Base-by-base conservation (phyloP, 2,329 filamentous ascomycete genomes). In the Fusarium abutilonis region DNA sequence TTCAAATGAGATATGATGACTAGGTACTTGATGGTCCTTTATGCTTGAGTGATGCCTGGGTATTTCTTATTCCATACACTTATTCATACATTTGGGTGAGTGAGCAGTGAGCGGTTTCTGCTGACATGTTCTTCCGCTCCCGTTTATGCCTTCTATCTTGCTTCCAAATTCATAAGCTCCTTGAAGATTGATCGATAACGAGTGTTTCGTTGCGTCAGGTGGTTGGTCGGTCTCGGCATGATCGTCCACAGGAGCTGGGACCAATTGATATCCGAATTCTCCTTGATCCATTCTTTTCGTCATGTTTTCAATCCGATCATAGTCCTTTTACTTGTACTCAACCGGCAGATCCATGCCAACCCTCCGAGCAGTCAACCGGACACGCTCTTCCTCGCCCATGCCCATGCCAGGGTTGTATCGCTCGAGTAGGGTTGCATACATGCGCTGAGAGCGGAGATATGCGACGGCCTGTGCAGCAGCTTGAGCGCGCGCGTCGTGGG, bases 371-470 rank as follows among this genome's bases (percentile, higher is more conserved):
- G 91, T 90, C 79, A 97, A 79, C 55, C 92, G 80, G 38, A 97
- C 88, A 59, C 91, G 83, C 80, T 98, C 93, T 77, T 96, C 88
- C 74, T 88, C 89, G 66, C 90, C 87, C 89, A 97, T 91, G 66
- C 86, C 86, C 87, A 96, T 92, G 15, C 93, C 93, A 0, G 93
- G 93, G 76, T 98, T 98, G 78, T 99, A 98, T 69, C 93, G 84
- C 78, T 97, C 93, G 34, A 98, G 76, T 39, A 98, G 79, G 14
- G 86, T 89, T 23, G 86, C 84, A 75, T 98, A 97, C 73, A 86
- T 86, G 48, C 93, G 83, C 80, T 99, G 95, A n/a, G 93, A 89
- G 68, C 86, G 86, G 17, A 95, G 83, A 74, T 97, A 98, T 54
- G 87, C 84, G 23, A 93, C 77, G 66, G 92, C 87, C 76, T 98